Base-by-base conservation (phyloP, 768 basidiomycete genomes). In the Mycena leptocephala region DNA sequence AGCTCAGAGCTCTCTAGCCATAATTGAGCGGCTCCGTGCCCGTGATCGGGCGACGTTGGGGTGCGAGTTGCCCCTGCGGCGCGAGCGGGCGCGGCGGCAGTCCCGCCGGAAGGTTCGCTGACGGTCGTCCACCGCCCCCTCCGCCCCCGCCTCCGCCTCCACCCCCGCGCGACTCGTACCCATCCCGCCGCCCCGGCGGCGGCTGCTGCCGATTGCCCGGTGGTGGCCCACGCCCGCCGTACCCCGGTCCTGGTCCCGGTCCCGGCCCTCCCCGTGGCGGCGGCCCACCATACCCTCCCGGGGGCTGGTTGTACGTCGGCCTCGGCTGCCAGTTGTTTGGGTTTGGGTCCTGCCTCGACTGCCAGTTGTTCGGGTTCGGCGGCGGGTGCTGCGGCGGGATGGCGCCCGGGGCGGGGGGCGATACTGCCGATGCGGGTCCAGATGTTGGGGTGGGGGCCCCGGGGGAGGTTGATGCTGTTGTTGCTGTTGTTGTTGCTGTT, bases 401-500 rank as follows among this genome's bases (percentile, higher is more conserved):
- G 53, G 7, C 39, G 18, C 32, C 37, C 0, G 75, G 75, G 70
- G 70, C 20, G 75, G 70, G 16, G 75, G 39, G 30, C 75, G 64
- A 48, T 76, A 76, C 53, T 63, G 65, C 35, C 70, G 61, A 18
- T 56, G 58, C 32, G 74, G 51, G 62, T 76, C 64, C 51, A 63
- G 13, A 18, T 68, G 56, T 10, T 66, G 66, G 48, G 55, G 41
- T 22, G 61, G 62, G 35, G 46, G 41, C 7, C 22, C 22, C 11
- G 13, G 56, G 28, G 46, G 51, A 4, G 56, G 59, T 26, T 64
- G 68, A 24, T 75, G 74, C 8, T 70, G 74, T 63, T 61, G 78
- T n/a, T 86, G 86, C 64, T 84, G 62, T 10, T 70, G 62, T 16
- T 71, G 69, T 20, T 76, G 75, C 30, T 71, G 75, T 1, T 76